Evolutionary conservation across 108 stramenopile species (phyloP).

Genomic region (Stephanodiscus triporus): DNA sequence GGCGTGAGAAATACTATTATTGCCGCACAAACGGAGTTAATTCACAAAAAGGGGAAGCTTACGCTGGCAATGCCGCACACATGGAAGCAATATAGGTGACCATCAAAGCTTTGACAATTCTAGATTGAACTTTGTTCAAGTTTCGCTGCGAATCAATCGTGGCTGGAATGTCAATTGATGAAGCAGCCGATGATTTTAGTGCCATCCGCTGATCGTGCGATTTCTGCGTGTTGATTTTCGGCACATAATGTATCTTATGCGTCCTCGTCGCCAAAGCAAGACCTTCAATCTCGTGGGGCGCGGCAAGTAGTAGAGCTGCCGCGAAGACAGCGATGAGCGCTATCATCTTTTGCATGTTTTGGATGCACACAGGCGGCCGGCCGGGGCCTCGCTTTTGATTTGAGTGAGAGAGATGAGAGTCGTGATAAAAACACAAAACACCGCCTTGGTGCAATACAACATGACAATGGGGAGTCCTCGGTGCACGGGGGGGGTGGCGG

Average conservation of each 20-base stretch:
- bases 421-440: too few species aligned
- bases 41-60: neutral
- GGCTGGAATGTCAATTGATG: conserved; percentile 7
- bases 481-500: too few species aligned
- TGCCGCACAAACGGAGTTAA: neutral
- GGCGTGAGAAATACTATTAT: neutral
- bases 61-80: conserved; percentile 79
- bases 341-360: too few species aligned
- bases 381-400: too few species aligned
- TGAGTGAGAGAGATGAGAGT: too few species aligned
- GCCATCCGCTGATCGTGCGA: neutral
- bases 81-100: conserved; percentile 69
- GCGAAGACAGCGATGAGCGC: neutral
- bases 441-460: too few species aligned
- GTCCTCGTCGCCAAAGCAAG: conserved; percentile 11
- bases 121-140: conserved; percentile 24
- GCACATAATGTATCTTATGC: neutral
- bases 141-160: neutral
- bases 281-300: conserved; percentile 11
- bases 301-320: neutral
- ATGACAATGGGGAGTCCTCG: too few species aligned
- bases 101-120: conserved; percentile 54
- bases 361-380: too few species aligned
- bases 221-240: neutral
- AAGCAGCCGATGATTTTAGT: conserved; percentile 14